Evolutionary conservation across 2,329 filamentous ascomycete species (phyloP), one percentile per base, ranked within the genome.

Genomic region (Fusarium irregulare): DNA sequence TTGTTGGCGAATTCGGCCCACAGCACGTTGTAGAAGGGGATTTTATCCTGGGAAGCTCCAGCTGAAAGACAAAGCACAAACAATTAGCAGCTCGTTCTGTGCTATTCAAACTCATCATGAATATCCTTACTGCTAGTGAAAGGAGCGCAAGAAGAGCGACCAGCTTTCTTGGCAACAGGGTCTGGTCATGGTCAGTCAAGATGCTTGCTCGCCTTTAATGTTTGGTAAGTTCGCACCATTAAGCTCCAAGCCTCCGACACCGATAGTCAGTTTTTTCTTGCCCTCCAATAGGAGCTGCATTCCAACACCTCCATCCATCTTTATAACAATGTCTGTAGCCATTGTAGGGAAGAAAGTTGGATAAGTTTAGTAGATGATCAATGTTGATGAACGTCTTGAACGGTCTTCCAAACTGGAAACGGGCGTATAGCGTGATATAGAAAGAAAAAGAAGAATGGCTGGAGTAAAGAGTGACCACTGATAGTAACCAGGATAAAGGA

Each of bases 11-110:
- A 78, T 70, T 93, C 89, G 41, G 91, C 93, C 91, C 93, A 97
- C 50, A 98, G 89, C 66, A 98, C 83, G 77, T 97, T 92, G 82
- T 93, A 94, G 66, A 93, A 91, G 3, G 92, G 90, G 30, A 98
- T 91, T 7, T 75, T 74, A 23, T 78, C 70, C 13, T 72, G 76
- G 11, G 70, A 59, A 46, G 60, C 50, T 54, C 71, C 78, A 79
- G 50, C 30, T 57, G 37, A 23, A 21, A 54, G 28, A 20, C 11
- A 60, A 27, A 54, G 10, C 37, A 34, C 20, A 12, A 41, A 18
- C 34, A 45, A 30, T 67, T 30, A 71, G 68, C 37, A 51, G 14
- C 27, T 63, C n/a, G 18, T 32, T 45, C 30, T 11, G 28, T 46
- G 10, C 23, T 12, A 18, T 23, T 20, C 13, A 50, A 25, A 32